phyloP scores from a whole-genome alignment of 176 grass and related monocot genomes.

The Cenchrus fungigraminus region DNA sequence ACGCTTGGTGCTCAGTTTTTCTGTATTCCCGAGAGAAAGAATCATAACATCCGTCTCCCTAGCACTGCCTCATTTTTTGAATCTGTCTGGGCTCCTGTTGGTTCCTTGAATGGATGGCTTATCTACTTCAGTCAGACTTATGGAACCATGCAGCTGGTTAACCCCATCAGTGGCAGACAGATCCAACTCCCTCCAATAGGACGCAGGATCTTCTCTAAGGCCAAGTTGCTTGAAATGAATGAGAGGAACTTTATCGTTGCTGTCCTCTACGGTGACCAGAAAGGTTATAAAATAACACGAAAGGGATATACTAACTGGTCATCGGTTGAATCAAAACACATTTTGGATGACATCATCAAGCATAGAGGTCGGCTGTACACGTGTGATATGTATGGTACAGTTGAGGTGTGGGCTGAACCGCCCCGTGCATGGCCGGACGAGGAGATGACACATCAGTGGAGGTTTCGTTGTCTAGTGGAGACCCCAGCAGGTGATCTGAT shows the following conservation, averaged over 20 bases:
- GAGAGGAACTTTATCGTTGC: constrained; percentile 49
- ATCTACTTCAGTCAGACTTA: constrained; percentile 36
- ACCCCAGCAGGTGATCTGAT: constrained; percentile 51
- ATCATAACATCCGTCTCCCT: constrained; percentile 35
- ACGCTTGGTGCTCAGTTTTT: constrained; percentile 40
- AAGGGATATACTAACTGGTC: constrained; percentile 52
- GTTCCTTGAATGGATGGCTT: constrained; percentile 61
- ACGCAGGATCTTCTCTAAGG: constrained; percentile 35
- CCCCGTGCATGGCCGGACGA: constrained; percentile 47
- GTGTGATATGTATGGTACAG: constrained; percentile 43
- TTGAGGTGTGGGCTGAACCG: constrained; percentile 54
- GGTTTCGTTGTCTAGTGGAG: constrained; percentile 44
- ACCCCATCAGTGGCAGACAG: constrained; percentile 38
- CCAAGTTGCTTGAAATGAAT: constrained; percentile 54
- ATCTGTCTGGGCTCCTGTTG: constrained; percentile 44
- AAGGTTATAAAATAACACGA: constrained; percentile 49
- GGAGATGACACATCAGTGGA: constrained; percentile 19
- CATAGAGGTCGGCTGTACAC: constrained; percentile 54
- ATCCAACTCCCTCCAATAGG: constrained; percentile 45
- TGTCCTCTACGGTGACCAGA: constrained; percentile 37
- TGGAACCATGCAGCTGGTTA: constrained; percentile 46
- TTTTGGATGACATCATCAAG: constrained; percentile 48
- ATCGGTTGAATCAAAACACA: constrained; percentile 41
- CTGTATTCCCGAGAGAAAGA: constrained; percentile 55
- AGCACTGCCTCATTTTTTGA: constrained; percentile 36